Base-by-base conservation (phyloP, 495 filamentous ascomycete species). In the Penicillium salamii region DNA sequence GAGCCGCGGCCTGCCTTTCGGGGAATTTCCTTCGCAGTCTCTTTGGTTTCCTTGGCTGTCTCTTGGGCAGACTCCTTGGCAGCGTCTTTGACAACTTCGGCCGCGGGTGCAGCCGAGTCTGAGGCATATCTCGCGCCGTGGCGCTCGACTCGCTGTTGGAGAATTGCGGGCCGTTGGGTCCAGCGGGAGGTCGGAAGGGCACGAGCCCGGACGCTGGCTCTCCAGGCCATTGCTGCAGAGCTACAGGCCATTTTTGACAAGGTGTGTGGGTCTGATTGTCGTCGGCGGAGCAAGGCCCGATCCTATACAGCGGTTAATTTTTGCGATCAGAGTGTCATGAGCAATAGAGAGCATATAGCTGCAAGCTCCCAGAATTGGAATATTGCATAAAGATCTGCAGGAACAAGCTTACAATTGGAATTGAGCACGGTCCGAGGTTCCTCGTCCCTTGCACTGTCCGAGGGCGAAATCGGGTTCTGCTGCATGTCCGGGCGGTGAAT, bases 1-100 rank as follows among this genome's bases (percentile, higher is more conserved):
- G 71, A 60, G 6, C 55, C 39, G 7, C 69, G 69, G 28, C 58
- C 64, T 0, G 64, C 60, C 42, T 65, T 65, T 51, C 67, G 69
- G 0, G 69, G 67, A 6, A 62, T 50, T 23, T 65, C 68, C 48
- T 69, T 71, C 11, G 57, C 42, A 2, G 52, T 39, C 52, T 66
- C 60, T 37, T 64, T 61, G 2, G 53, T 39, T 50, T 66, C 60
- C 41, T 66, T 63, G 15, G 38, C 51, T 1, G 50, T 49, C 35
- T 58, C 59, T 7, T 50, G 33, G 13, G 55, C 49, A 3, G 58
- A 31, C 2, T 52, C 49, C 29, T 48, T 48, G 12, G 6, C 47
- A 8, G 47, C 42, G 5, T 44, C 52, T 34, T 57, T 52, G 7
- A 47, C 47, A 20, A 40, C 46, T 43, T 46, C 50, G 20, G 41